Evolutionary conservation across 345 rosid species (phyloP), one percentile per base, ranked within the genome.

Genomic region (Balakata baccata): DNA sequence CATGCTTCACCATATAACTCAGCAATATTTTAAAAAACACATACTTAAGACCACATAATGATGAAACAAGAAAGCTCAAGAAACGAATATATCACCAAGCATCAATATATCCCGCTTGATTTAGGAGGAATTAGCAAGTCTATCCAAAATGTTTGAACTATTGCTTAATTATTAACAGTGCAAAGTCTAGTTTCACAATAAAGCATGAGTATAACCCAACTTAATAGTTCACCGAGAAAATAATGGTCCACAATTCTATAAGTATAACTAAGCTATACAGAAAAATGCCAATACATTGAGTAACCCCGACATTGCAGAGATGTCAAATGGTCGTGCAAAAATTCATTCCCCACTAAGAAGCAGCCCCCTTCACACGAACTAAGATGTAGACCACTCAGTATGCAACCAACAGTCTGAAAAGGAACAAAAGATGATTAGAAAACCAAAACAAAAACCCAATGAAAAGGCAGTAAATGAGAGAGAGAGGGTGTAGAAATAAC

Each of bases 251-350:
- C 29, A 60, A 68, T 18, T 46, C 14, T 17, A 9, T 49, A 76
- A 83, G 69, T 68, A 66, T 10, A 7, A 77, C 34, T 10, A 47
- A 60, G 79, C 2, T 6, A 18, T 29, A 66, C 13, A 60, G 79
- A 74, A 68, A 38, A 53, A 64, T 29, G 75, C 41, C 73, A 60
- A 61, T 92, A 94, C 98, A 88, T 94, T 93, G 78, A 90, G 91
- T 84, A 91, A 84, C 74, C 95, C 93, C 77, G 97, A 94, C 98
- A 94, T 94, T 81, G 90, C 83, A 85, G 54, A 65, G 59, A 75
- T 82, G 85, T 87, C 85, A 86, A 85, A 75, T 79, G 80, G 25
- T 63, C 82, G 78, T 78, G 86, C 84, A 81, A 86, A 78, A 85
- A 79, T 70, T 81, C 90, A 89, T 93, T 86, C 94, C 87, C 67